Evolutionary conservation across 192 early-diverging fungal species (phyloP), one percentile per base, ranked within the genome.

Genomic region (Gryganskiella cystojenkinii): DNA sequence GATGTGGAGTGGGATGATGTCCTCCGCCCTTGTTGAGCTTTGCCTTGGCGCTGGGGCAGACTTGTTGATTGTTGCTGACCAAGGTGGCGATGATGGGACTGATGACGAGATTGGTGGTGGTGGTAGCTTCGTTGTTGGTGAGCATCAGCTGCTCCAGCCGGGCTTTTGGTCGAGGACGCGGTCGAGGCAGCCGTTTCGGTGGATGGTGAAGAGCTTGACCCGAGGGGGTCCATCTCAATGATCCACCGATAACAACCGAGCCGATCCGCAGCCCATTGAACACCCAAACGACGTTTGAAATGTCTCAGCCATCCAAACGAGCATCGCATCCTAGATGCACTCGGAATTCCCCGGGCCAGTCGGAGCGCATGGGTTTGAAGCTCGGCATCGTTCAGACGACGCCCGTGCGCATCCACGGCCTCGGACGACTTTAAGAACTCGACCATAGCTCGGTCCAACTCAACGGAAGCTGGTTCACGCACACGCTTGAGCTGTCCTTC

Each of bases 401-500:
- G 74, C 54, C 74, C 74, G 40, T 69, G 74, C 34, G 50, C 61
- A 55, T 78, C 74, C 20, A 78, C 67, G 19, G 65, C 66, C 14
- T 59, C 65, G 13, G 74, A 61, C 20, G 64, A 67, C 34, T 78
- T 78, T 0, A 78, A 61, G 61, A 78, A 78, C 33, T 68, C 52
- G 19, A 78, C 74, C 74, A 78, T 78, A 15, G 74, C 74, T 59
- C 66, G 57, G 56, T 78, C 74, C 22, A 78, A 61, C 66, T 78
- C 74, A 55, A 63, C 67, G 55, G 74, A 78, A 28, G 74, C 74
- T n/a, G 74, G 74, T 51, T 78, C 74, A 35, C 74, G 74, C 47
- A 78, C 74, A 22, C 74, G 74, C 67, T 78, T 78, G 28, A 78
- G 43, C 35, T 78, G 74, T 3, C 74, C 74, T 64, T 78, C 74